Conservation (phyloP, 1,139 yeast genomes). For the Blastobotrys apis region DNA sequence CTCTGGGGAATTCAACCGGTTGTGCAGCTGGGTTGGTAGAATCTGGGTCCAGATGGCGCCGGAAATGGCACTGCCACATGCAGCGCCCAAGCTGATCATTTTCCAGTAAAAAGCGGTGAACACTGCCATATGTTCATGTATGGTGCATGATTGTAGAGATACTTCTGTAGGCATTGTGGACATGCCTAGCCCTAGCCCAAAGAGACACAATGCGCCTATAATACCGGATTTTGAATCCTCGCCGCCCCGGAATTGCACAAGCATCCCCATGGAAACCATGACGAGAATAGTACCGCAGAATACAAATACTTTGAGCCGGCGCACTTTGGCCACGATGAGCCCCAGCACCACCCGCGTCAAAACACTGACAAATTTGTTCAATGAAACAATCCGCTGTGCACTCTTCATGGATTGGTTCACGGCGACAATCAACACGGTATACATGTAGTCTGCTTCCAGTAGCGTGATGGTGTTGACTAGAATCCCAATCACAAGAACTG, state of each 20-base stretch:
- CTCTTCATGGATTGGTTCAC: constrained; percentile 53
- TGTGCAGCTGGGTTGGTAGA: constrained; percentile 30
- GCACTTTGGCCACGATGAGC: constrained; percentile 42
- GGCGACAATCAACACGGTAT: constrained; percentile 58
- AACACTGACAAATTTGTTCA: constrained; percentile 61
- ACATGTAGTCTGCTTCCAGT: constrained; percentile 64
- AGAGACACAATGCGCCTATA: constrained; percentile 58
- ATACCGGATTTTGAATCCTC: constrained; percentile 49
- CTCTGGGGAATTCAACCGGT: background rate
- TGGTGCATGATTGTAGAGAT: constrained; percentile 56
- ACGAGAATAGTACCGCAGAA: constrained; percentile 52
- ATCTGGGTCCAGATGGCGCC: constrained; percentile 46
- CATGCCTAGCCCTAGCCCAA: constrained; percentile 71
- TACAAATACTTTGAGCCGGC: constrained; percentile 57
- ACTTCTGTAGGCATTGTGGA: constrained; percentile 66
- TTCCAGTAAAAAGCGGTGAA: constrained; percentile 42
- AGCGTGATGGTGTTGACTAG: constrained; percentile 55
- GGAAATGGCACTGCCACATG: constrained; percentile 44
- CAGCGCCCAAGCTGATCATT: constrained; percentile 41
- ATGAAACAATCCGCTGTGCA: constrained; percentile 59
- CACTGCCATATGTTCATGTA: constrained; percentile 46
- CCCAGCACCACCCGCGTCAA: constrained; percentile 61
- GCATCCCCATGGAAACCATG: constrained; percentile 55
- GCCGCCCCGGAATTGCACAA: constrained; percentile 54
- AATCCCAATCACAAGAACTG: constrained; percentile 52